These are phyloP conservation scores for Violaceomyces palustris DNA, from an alignment of 1,284 basidiomycete genomes.

Conservation along the genomic window DNA sequence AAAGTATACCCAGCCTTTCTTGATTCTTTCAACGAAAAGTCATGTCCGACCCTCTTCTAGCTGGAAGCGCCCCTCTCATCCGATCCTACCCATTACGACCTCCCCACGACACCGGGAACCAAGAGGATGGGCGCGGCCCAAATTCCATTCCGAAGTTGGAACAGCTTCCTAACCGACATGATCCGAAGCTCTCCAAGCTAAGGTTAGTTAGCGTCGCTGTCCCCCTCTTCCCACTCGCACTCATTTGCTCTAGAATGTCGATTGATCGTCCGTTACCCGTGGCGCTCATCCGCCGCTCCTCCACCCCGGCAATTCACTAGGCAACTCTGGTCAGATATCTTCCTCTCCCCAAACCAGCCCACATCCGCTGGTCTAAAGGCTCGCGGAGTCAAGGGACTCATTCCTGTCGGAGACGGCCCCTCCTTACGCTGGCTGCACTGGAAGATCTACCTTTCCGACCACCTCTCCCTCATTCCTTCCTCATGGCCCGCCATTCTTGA, in stretches of 20 bases:
- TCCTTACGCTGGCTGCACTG: slow-evolving; percentile 30
- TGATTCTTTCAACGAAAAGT: too few species aligned
- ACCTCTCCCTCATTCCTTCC: slow-evolving; percentile 20
- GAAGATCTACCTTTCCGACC: slow-evolving; percentile 25
- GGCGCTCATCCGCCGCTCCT: neutral
- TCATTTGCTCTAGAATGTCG: neutral
- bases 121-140: slow-evolving; percentile 2
- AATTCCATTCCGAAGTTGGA: neutral
- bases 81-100: too few species aligned
- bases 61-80: too few species aligned
- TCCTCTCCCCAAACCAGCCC: neutral
- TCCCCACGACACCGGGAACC: too few species aligned
- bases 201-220: too few species aligned
- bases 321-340: neutral
- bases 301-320: neutral
- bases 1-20: too few species aligned
- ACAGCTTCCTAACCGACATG: neutral
- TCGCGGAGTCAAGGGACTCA: slow-evolving; percentile 4
- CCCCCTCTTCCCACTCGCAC: neutral
- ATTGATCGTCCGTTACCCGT: neutral
- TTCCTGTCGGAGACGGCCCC: slow-evolving; percentile 4
- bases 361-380: neutral
- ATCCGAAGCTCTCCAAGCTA: too few species aligned
- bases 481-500: slow-evolving; percentile 20
- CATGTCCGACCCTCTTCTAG: too few species aligned